A percentile compares a stretch with the other conserved stretches of the same genome.
Evolutionary conservation across 2,329 filamentous ascomycete genomes (phyloP).

Genomic region (Karstenula rhodostoma): DNA sequence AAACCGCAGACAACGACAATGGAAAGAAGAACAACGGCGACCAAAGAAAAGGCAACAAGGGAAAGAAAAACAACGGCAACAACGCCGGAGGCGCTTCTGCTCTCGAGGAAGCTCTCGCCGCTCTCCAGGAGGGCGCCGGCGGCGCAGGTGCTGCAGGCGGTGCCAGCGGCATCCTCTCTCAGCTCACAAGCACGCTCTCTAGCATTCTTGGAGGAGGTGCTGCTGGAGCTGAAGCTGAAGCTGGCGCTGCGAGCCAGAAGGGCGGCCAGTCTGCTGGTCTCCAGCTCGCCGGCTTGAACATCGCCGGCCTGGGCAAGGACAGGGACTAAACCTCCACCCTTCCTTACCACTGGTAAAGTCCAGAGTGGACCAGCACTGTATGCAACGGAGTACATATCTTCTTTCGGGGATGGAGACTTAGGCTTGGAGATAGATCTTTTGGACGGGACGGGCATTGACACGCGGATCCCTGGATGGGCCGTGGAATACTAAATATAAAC

Average conservation of each 20-base stretch:
- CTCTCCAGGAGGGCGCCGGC: conserved; percentile 8
- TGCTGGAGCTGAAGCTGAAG: neutral
- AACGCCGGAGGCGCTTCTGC: neutral
- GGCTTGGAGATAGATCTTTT: conserved; percentile 11
- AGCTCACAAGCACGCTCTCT: neutral
- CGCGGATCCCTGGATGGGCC: conserved; percentile 1
- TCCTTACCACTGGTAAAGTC: neutral
- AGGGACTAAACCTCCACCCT: neutral
- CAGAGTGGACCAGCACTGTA: neutral
- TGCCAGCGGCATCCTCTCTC: neutral
- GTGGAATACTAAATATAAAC: neutral
- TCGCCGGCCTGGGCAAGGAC: neutral
- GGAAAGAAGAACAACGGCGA: conserved; percentile 11
- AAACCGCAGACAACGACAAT: conserved; percentile 12
- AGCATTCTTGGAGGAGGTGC: conserved; percentile 1
- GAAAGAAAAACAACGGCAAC: conserved; percentile 24
- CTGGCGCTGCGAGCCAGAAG: neutral
- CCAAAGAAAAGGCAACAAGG: conserved; percentile 15
- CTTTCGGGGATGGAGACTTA: conserved; percentile 2
- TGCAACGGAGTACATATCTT: conserved; percentile 5
- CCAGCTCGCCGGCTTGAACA: neutral
- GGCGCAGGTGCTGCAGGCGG: conserved; percentile 3
- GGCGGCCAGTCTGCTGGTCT: neutral
- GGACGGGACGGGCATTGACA: neutral
- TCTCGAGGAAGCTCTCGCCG: conserved; percentile 10